Conservation (phyloP, 768 basidiomycete genomes). For the Pulveroboletus frians region DNA sequence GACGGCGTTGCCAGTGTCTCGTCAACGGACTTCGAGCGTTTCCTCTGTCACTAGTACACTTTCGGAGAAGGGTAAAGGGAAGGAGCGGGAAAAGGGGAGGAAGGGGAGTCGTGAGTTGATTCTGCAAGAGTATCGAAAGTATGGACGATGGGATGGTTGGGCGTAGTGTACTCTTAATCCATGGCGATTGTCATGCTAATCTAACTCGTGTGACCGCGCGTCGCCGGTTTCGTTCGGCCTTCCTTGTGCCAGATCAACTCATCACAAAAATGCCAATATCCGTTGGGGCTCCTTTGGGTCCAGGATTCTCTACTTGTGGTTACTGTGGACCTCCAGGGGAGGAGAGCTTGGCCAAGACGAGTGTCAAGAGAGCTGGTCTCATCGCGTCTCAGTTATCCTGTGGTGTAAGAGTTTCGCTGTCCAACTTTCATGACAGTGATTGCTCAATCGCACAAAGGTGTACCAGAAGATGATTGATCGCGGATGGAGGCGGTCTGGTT, state of each 20-base stretch:
- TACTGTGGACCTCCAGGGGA: conserved; percentile 59
- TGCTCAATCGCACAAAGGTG: conserved; percentile 37
- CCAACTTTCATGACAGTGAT: not conserved
- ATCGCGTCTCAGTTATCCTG: conserved; percentile 50
- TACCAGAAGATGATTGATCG: conserved; percentile 82
- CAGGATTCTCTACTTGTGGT: conserved; percentile 48
- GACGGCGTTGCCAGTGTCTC: conserved; percentile 33
- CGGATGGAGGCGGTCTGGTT: conserved; percentile 81
- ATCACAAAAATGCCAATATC: conserved; percentile 25
- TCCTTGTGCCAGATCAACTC: not conserved
- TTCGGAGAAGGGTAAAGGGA: conserved; percentile 50
- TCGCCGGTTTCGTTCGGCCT: not conserved
- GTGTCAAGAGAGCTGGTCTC: conserved; percentile 44
- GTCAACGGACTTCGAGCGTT: conserved; percentile 49
- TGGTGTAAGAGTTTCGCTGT: conserved; percentile 31
- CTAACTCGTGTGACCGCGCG: not conserved
- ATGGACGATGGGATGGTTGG: conserved; percentile 91
- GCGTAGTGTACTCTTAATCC: conserved; percentile 30
- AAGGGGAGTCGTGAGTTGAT: conserved; percentile 63
- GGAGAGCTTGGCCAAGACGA: conserved; percentile 40
- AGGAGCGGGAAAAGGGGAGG: conserved; percentile 48
- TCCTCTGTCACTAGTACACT: conserved; percentile 44
- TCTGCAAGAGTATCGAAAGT: conserved; percentile 73
- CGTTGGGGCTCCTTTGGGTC: conserved; percentile 23
- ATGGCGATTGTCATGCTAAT: too few species aligned